Base-by-base conservation (phyloP, 495 filamentous ascomycete species). In the Neurospora sp. region DNA sequence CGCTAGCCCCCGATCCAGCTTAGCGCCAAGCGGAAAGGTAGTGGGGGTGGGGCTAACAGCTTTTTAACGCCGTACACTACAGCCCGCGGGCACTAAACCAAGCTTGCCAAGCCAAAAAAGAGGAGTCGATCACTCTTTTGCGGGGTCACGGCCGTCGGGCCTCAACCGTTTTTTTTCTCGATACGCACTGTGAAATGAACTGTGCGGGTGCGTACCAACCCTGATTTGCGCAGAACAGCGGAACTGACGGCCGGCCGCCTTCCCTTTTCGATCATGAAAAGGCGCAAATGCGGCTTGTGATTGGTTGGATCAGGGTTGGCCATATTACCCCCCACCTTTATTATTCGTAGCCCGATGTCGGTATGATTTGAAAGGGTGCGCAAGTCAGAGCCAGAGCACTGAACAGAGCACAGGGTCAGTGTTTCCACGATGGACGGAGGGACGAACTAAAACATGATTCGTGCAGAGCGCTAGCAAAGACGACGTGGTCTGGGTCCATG, bases 1-100 rank as follows among this genome's bases (percentile, higher is more conserved):
- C 59, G 75, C 75, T 76, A 76, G 68, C 7, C 39, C 61, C 27
- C 10, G 14, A 65, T 71, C 22, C 46, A 22, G 68, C 16, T 35
- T 73, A 74, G 72, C 68, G 22, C 22, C 18, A 46, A 35, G 41
- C 35, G 40, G 59, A 27, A 12, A 42, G 40, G 41, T 20, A 39
- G 41, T 70, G n/a, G 72, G 18, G 31, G 53, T 35, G 53, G 53
- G 53, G 53, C 53, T 18, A 31, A 31, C 20, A 46, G 8, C 42
- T n/a, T 10, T n/a, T 46, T 10, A 46, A n/a, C 42, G 42, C 18
- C 40, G 14, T 41, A n/a, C 18, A 44, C 27, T 27, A 27, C 27
- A 27, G 3, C 35, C 35, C 35, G 35, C 18, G 18, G 42, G 42
- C 42, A 20, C 42, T 46, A 46, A 46, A 46, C 42, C 18, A 46